Evolutionary conservation across 1,284 basidiomycete species (phyloP).

Genomic region (Boletus coffeatus): DNA sequence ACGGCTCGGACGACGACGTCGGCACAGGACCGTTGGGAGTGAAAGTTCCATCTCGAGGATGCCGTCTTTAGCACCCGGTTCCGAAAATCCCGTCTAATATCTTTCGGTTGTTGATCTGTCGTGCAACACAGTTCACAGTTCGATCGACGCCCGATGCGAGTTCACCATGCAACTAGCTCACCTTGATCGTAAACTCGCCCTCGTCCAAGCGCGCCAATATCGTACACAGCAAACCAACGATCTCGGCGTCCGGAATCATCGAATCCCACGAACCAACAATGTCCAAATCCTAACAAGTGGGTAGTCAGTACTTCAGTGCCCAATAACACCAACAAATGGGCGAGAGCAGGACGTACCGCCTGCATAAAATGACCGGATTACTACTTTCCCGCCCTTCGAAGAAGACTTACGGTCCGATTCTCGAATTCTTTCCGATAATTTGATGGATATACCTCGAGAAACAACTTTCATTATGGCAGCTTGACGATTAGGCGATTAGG

Average conservation of each 20-base stretch:
- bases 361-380: slow-evolving; percentile 99
- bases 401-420: too few relatives aligned
- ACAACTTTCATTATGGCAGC: too few relatives aligned
- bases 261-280: slow-evolving; percentile 92
- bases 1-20: slow-evolving; percentile 30
- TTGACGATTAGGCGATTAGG: too few relatives aligned
- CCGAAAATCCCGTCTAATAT: slow-evolving; percentile 97
- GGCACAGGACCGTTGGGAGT: slow-evolving; percentile 45
- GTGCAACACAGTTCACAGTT: neutral
- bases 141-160: neutral
- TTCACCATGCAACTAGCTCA: slow-evolving; percentile 28
- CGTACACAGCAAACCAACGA: slow-evolving; percentile 81
- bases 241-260: slow-evolving; percentile 97
- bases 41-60: slow-evolving; percentile 85
- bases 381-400: too few relatives aligned
- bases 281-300: slow-evolving; percentile 78
- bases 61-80: slow-evolving; percentile 75
- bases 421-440: too few relatives aligned
- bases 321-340: neutral
- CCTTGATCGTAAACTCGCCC: slow-evolving; percentile 93
- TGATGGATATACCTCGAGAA: too few relatives aligned
- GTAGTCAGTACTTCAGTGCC: neutral
- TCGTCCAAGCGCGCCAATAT: slow-evolving; percentile 83
- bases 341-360: slow-evolving; percentile 56
- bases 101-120: slow-evolving; percentile 91